Percentiles rank a stretch among this genome's conserved stretches.
phyloP scores from a whole-genome alignment of 2,329 filamentous ascomycete genomes.

The Colletotrichum shisoi region DNA sequence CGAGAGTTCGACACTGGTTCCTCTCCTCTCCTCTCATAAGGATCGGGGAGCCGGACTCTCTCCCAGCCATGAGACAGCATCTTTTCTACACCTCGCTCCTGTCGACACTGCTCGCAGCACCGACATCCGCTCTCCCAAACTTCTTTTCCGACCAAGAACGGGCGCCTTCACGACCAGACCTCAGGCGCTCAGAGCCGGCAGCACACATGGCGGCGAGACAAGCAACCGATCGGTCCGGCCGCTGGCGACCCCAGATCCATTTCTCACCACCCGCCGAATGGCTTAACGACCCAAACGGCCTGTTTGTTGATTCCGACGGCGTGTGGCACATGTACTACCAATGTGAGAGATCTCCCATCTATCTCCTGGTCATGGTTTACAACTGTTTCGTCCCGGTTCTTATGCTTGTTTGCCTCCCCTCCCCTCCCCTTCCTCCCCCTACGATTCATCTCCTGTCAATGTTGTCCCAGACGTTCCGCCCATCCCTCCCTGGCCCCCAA shows the following conservation, averaged over 20 bases:
- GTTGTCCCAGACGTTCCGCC: neutral
- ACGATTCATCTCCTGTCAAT: neutral
- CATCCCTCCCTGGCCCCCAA: neutral
- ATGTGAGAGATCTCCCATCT: conserved; percentile 49
- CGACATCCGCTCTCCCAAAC: conserved; percentile 21
- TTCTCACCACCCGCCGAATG: conserved; percentile 62
- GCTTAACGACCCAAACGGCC: conserved; percentile 71
- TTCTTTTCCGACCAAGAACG: conserved; percentile 13
- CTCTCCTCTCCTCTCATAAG: conserved; percentile 14
- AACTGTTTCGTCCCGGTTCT: neutral
- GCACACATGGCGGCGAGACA: conserved; percentile 26
- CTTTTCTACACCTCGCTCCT: conserved; percentile 35
- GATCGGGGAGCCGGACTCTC: conserved; percentile 37
- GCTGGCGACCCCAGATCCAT: conserved; percentile 61
- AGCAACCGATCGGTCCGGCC: conserved; percentile 39
- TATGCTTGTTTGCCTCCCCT: neutral
- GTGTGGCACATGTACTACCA: conserved; percentile 73
- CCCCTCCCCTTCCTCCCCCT: no score
- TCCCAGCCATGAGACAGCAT: conserved; percentile 22
- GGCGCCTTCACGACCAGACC: conserved; percentile 19
- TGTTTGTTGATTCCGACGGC: conserved; percentile 65
- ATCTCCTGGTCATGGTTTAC: neutral
- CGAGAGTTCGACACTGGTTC: conserved; percentile 32
- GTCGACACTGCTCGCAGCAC: conserved; percentile 29
- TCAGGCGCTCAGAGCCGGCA: conserved; percentile 24